Evolutionary conservation across 192 early-diverging fungal species (phyloP).

Genomic region (Dimargaris xerosporica): DNA sequence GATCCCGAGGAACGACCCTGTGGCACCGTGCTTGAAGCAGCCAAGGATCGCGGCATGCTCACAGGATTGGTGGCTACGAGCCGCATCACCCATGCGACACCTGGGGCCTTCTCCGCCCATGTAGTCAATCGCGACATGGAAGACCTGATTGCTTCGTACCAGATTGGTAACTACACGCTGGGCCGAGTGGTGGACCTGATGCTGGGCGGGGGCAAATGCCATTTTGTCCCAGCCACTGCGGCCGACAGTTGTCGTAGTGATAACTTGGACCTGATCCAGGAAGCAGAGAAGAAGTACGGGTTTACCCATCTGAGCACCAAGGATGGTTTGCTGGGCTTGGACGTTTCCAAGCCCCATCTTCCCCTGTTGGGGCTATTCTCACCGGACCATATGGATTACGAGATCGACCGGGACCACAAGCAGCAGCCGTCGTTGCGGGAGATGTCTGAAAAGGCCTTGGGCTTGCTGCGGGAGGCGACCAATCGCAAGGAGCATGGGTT

Average conservation of each 20-base stretch:
- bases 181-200: conserved; percentile 72
- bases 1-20: conserved; percentile 54
- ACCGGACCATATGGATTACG: conserved; percentile 79
- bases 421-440: conserved; percentile 65
- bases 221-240: conserved; percentile 58
- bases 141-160: conserved; percentile 73
- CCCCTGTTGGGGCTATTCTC: conserved; percentile 69
- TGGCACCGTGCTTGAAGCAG: conserved; percentile 88
- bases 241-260: conserved; percentile 63
- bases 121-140: conserved; percentile 64
- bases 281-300: conserved; percentile 36
- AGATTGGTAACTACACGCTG: conserved; percentile 79
- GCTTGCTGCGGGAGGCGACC: conserved; percentile 41
- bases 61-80: conserved; percentile 91
- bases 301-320: conserved; percentile 43
- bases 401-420: conserved; percentile 59
- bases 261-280: conserved; percentile 44
- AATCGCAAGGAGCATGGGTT: conserved; percentile 51
- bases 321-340: conserved; percentile 45
- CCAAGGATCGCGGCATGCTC: conserved; percentile 59
- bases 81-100: conserved; percentile 88
- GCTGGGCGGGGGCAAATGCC: conserved; percentile 84
- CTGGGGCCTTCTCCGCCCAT: conserved; percentile 69
- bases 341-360: conserved; percentile 22
- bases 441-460: conserved; percentile 74